Conservation (phyloP, 1,139 yeast genomes). For the Pichia cactophila region DNA sequence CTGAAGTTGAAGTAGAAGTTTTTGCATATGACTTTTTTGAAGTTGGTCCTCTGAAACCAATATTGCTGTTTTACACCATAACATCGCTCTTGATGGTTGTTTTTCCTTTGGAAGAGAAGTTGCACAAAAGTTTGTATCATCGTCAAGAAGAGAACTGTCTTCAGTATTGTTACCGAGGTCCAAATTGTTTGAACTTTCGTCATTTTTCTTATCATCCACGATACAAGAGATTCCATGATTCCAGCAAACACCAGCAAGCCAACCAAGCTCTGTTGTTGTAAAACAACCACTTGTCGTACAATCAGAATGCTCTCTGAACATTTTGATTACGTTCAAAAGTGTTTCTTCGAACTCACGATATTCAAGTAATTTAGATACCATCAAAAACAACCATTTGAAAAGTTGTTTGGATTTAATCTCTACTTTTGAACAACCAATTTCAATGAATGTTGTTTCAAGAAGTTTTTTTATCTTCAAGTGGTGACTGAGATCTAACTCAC, state of each 20-base stretch:
- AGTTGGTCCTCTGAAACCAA: not conserved
- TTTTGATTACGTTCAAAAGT: not conserved
- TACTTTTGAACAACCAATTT: not conserved
- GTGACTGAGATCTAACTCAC: not conserved
- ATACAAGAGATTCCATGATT: conserved; percentile 18
- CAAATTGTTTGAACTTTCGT: not conserved
- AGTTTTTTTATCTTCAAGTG: too few species aligned
- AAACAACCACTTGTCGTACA: not conserved
- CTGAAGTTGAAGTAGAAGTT: not conserved
- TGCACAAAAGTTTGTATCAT: not conserved
- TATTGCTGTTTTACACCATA: not conserved
- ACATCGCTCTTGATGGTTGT: not conserved
- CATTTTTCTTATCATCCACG: not conserved
- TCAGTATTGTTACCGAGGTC: not conserved
- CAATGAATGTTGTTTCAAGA: not conserved
- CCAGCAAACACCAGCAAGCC: conserved; percentile 25
- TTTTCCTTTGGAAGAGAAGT: not conserved
- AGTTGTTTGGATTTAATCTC: not conserved
- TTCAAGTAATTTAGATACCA: not conserved
- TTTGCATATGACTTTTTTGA: not conserved
- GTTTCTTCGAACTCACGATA: not conserved
- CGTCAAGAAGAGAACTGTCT: not conserved
- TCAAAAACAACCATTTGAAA: conserved; percentile 5
- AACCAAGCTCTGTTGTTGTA: conserved; percentile 20
- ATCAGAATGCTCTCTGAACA: not conserved